These are phyloP conservation scores for Lachancea dasiensis DNA, from an alignment of 805 yeast species.

Conservation along the genomic window DNA sequence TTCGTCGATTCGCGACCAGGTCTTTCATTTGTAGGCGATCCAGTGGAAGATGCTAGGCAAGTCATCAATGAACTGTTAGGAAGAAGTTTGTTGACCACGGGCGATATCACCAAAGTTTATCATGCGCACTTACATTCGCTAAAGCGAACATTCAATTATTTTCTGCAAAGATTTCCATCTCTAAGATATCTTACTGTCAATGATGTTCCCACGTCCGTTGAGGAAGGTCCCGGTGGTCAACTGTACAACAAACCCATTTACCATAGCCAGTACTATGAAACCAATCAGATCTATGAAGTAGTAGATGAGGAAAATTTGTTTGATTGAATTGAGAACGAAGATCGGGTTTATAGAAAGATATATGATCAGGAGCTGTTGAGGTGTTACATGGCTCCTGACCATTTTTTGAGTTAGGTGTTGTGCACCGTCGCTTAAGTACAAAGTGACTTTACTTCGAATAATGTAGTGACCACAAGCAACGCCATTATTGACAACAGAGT, in stretches of 20 bases:
- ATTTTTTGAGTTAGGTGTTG: too few species aligned
- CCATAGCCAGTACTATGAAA: slow-evolving; percentile 19
- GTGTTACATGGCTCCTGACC: too few species aligned
- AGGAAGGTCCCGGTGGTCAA: slow-evolving; percentile 24
- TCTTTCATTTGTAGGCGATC: slow-evolving; percentile 32
- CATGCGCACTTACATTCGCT: slow-evolving; percentile 33
- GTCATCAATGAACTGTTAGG: slow-evolving; percentile 23
- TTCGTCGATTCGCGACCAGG: slow-evolving; percentile 34
- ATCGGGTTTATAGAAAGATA: too few species aligned
- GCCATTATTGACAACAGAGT: neutral
- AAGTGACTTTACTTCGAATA: neutral
- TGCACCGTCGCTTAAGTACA: slow-evolving; percentile 6
- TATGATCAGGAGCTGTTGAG: too few species aligned
- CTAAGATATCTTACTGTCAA: slow-evolving; percentile 32
- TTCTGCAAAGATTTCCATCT: slow-evolving; percentile 25
- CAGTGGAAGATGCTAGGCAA: slow-evolving; percentile 22
- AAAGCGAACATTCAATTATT: slow-evolving; percentile 30
- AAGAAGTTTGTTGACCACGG: slow-evolving; percentile 15
- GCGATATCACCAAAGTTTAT: slow-evolving; percentile 29
- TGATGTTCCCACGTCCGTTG: slow-evolving; percentile 31
- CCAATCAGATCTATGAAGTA: slow-evolving; percentile 28
- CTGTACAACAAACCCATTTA: slow-evolving; percentile 27
- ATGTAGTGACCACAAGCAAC: too few species aligned
- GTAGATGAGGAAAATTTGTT: slow-evolving; percentile 28
- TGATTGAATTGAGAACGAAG: slow-evolving; percentile 1